Base-by-base conservation (phyloP, 495 filamentous ascomycete genomes). In the Neurospora sp. region DNA sequence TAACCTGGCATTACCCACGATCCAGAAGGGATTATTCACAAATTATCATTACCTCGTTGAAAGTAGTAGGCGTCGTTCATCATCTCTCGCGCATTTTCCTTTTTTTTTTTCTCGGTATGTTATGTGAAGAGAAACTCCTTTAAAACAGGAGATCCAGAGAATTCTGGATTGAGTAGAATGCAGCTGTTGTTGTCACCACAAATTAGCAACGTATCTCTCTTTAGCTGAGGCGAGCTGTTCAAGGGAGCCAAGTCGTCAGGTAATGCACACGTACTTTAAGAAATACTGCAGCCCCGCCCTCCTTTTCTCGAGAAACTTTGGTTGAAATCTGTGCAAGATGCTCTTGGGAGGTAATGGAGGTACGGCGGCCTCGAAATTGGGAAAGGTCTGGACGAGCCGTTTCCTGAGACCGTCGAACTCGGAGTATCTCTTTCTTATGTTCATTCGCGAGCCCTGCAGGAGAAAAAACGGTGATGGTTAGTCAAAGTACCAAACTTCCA, bases 351-450 rank as follows among this genome's bases (percentile, higher is more conserved):
- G 87, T n/a, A 89, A 76, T 53, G 81, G 78, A 18, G 87, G 87
- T 75, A 89, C 85, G 38, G 86, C 85, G 16, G 85, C 86, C 75
- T 85, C 82, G 35, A 87, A 89, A 69, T 79, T 80, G 2, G 87
- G 87, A 69, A 89, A 89, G 4, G 87, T 87, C 71, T 82, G 80
- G 42, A 88, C 79, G 4, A 89, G 81, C 53, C 82, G 80, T 53
- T 78, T 75, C 10, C 86, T 81, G 18, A 89, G 81, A 44, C 84
- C 84, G 76, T 88, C 85, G 73, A 89, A 88, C 69, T 89, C 87
- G n/a, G 86, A 88, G 76, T 88, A 89, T 70, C 87, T 83, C 74
- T 88, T 89, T 68, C 86, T 82, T 31, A 89, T 87, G 72, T 84
- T 83, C 79, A 88, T 88, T 18, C 79, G 80, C 44, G 84, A 82